phyloP scores from a whole-genome alignment of 306 rosid species.

The Cucumis hystrix region DNA sequence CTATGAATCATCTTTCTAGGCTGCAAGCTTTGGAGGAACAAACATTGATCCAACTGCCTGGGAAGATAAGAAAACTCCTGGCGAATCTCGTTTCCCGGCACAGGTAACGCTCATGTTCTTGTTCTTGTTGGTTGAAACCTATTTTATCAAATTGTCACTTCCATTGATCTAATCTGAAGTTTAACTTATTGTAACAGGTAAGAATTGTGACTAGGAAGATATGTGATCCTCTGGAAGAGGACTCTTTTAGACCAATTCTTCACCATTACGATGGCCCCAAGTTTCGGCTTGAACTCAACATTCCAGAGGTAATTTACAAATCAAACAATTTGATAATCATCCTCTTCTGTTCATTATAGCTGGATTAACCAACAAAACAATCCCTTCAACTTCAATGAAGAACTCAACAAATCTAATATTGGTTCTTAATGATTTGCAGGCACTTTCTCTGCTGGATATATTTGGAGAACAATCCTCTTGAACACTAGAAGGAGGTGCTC shows the following conservation, averaged over 20 bases:
- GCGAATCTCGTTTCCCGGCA: slow-evolving; percentile 96
- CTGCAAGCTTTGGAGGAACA: slow-evolving; percentile 90
- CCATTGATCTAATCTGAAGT: neutral
- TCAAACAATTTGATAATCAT: neutral
- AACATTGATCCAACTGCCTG: slow-evolving; percentile 94
- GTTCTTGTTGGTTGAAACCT: neutral
- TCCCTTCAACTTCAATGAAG: neutral
- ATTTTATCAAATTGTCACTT: neutral
- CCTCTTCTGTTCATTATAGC: neutral
- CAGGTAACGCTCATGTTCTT: slow-evolving; percentile 30
- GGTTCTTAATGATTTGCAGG: slow-evolving; percentile 27
- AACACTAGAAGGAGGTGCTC: neutral
- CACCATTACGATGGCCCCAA: slow-evolving; percentile 96
- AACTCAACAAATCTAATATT: neutral
- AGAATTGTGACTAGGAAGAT: slow-evolving; percentile 64
- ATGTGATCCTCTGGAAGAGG: slow-evolving; percentile 87
- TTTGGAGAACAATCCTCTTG: slow-evolving; percentile 53
- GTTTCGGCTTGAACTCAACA: slow-evolving; percentile 76
- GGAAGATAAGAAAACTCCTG: slow-evolving; percentile 82
- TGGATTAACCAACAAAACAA: neutral
- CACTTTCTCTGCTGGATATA: slow-evolving; percentile 73
- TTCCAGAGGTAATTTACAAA: slow-evolving; percentile 49
- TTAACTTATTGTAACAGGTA: slow-evolving; percentile 25
- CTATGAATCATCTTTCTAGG: slow-evolving; percentile 24
- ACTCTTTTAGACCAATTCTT: slow-evolving; percentile 91